Percentiles rank a stretch among this genome's conserved stretches.
Evolutionary conservation across 1,284 basidiomycete species (phyloP).

Genomic region (Cerrena zonata): DNA sequence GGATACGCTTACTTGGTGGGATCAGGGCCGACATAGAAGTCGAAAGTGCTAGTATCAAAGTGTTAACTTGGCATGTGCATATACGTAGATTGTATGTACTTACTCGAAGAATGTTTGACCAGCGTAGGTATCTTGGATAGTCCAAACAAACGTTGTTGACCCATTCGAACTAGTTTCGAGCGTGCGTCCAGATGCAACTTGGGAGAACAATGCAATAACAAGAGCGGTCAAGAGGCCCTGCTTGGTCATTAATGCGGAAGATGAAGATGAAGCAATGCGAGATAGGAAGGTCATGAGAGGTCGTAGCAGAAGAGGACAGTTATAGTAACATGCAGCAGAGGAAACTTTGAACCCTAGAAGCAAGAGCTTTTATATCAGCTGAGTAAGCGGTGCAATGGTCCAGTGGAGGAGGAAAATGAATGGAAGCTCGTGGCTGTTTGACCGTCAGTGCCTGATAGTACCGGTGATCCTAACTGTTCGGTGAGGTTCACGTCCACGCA

Average conservation of each 20-base stretch:
- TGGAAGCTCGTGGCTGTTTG: too few relatives aligned
- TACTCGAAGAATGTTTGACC: conserved; percentile 33
- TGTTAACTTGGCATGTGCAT: neutral
- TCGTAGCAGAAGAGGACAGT: neutral
- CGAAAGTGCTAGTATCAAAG: conserved; percentile 38
- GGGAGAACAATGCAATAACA: neutral
- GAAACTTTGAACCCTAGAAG: neutral
- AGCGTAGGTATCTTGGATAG: conserved; percentile 32
- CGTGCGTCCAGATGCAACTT: conserved; percentile 14
- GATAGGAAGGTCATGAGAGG: neutral
- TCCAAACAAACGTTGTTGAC: conserved; percentile 31
- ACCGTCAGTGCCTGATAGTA: too few relatives aligned
- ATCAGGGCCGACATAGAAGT: conserved; percentile 55
- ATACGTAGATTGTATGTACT: conserved; percentile 11
- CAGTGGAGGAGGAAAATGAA: too few relatives aligned
- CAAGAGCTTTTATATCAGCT: neutral
- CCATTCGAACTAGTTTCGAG: conserved; percentile 20
- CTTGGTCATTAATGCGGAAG: too few relatives aligned
- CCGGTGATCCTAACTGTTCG: neutral
- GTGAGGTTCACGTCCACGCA: neutral
- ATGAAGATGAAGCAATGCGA: neutral
- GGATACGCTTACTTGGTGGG: conserved; percentile 52
- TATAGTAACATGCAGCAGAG: neutral
- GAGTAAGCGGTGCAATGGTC: neutral
- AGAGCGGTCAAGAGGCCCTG: too few relatives aligned